phyloP scores from a whole-genome alignment of 306 rosid genomes.

The Prosopis cineraria region DNA sequence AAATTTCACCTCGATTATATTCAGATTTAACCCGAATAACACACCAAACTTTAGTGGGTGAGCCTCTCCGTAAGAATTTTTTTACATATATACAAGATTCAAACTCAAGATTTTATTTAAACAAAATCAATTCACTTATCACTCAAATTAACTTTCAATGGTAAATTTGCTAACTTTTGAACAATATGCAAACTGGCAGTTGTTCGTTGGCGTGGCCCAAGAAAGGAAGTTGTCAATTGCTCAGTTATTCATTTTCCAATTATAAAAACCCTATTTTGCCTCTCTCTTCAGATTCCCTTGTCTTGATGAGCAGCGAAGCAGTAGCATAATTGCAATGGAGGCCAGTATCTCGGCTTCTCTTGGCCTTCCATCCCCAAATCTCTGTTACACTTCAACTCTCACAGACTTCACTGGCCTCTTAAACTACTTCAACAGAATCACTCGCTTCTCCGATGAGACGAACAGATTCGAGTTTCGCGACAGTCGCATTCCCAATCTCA shows the following conservation, averaged over 20 bases:
- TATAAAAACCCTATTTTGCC: neutral
- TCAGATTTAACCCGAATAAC: too few relatives aligned
- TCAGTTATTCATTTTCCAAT: too few relatives aligned
- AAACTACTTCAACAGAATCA: slow-evolving; percentile 39
- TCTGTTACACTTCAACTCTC: slow-evolving; percentile 29
- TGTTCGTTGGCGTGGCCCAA: too few relatives aligned
- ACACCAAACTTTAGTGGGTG: too few relatives aligned
- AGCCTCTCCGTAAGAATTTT: too few relatives aligned
- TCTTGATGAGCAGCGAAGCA: neutral
- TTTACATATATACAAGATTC: too few relatives aligned
- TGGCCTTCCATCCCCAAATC: slow-evolving; percentile 55
- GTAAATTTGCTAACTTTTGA: too few relatives aligned
- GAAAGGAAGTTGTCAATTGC: neutral
- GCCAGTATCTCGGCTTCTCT: slow-evolving; percentile 72
- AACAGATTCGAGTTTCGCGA: neutral
- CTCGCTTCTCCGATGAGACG: neutral
- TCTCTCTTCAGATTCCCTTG: neutral
- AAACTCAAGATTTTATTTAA: too few relatives aligned
- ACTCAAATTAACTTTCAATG: too few relatives aligned
- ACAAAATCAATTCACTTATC: too few relatives aligned
- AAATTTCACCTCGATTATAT: too few relatives aligned
- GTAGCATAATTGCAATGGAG: slow-evolving; percentile 50
- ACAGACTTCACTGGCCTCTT: slow-evolving; percentile 50
- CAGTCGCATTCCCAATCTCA: slow-evolving; percentile 14
- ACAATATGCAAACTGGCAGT: too few relatives aligned